Conservation (phyloP, 2,329 filamentous ascomycete species). For the Basipetospora sp. region DNA sequence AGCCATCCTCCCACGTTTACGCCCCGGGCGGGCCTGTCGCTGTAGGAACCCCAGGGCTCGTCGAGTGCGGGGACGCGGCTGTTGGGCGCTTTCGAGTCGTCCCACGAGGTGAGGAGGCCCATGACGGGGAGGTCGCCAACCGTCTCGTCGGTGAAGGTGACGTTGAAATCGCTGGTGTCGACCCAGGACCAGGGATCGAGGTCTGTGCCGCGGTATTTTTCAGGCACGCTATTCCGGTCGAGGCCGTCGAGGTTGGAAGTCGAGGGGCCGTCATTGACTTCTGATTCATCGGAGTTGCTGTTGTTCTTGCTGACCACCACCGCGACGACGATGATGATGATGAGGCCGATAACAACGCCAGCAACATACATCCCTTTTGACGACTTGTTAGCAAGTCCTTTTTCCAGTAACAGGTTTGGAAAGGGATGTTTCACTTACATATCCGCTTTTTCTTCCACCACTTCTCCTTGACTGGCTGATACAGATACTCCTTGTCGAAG, state of each 20-base stretch:
- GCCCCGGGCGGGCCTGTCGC: slow-evolving; percentile 49
- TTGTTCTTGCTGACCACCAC: slow-evolving; percentile 44
- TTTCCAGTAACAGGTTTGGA: too few relatives aligned
- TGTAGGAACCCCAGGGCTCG: slow-evolving; percentile 46
- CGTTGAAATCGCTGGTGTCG: slow-evolving; percentile 57
- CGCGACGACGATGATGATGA: slow-evolving; percentile 54
- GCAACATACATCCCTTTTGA: slow-evolving; percentile 40
- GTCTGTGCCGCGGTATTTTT: slow-evolving; percentile 44
- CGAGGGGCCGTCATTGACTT: slow-evolving; percentile 14
- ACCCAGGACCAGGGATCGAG: slow-evolving; percentile 62
- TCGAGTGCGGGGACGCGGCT: slow-evolving; percentile 49
- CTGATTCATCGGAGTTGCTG: slow-evolving; percentile 10
- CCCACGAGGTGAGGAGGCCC: slow-evolving; percentile 54
- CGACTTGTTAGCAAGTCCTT: slow-evolving; percentile 19
- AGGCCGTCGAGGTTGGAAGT: slow-evolving; percentile 25
- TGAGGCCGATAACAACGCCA: slow-evolving; percentile 37
- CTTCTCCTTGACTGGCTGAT: background rate
- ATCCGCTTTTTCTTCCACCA: slow-evolving; percentile 7
- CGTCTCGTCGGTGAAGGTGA: slow-evolving; percentile 54
- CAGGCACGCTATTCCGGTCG: slow-evolving; percentile 22
- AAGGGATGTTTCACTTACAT: too few relatives aligned
- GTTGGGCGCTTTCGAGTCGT: slow-evolving; percentile 51
- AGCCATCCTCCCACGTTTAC: slow-evolving; percentile 65
- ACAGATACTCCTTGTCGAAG: slow-evolving; percentile 28
- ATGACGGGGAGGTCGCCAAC: slow-evolving; percentile 56